Evolutionary conservation across 2,329 filamentous ascomycete genomes (phyloP), one percentile per base, ranked within the genome.

Genomic region (Plectosphaerella sp.): DNA sequence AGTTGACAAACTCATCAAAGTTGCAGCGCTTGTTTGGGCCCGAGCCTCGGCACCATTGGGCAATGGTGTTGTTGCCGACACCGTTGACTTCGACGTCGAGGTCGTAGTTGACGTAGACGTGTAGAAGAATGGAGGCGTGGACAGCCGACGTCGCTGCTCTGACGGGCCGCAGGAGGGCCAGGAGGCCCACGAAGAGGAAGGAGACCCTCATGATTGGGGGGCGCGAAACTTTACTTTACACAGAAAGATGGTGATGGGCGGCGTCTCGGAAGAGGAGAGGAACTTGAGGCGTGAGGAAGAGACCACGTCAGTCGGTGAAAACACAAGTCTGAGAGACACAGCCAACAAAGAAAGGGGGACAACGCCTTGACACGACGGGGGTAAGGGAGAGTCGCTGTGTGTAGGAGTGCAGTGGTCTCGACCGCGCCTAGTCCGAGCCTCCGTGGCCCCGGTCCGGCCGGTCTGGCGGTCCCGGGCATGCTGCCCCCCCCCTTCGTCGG

Each of bases 1-100:
- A 47, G 45, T 47, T 47, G 45, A 47, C 25, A 12, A 47, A 47
- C n/a, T 47, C 45, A n/a, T 47, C 33, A 12, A 47, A 36, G 7
- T 16, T 47, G 45, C 45, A 47, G 15, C 45, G 45, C n/a, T 33
- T 33, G 25, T 36, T 33, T 10, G 15, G 7, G 45, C 25, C 45
- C 24, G 45, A 35, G 25, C 45, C 45, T 18, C 33, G 28, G 28
- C 45, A 47, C 28, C 25, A 18, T 20, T 35, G 25, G 28, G 45
- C 25, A 18, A 47, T 47, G 25, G 25, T 36, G 28, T 36, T 36
- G 9, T 47, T 47, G 28, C 45, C 45, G 25, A 35, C 25, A n/a
- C 45, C 45, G 15, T 36, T 36, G 25, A 47, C 45, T 20, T 35
- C 25, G 15, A 47, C 25, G 25, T 47, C 45, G 25, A 47, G 25